These are phyloP conservation scores for Nematocida sp. DNA, from an alignment of 371 early-diverging fungal species.

Conservation along the genomic window DNA sequence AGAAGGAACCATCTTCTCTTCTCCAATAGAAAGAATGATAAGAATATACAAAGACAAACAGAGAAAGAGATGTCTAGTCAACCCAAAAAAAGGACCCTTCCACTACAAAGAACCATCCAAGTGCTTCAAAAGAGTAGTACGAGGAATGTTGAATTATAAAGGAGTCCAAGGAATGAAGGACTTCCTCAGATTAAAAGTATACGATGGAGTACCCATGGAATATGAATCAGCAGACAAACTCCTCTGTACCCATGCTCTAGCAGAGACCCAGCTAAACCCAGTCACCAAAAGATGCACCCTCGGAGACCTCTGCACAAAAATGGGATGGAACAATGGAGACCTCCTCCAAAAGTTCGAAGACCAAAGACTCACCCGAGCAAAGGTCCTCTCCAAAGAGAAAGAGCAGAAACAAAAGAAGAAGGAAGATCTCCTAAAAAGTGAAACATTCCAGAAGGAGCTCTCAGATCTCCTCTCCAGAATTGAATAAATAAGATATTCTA, in stretches of 20 bases:
- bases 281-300: conserved; percentile 89
- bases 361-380: conserved; percentile 37
- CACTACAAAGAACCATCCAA: conserved; percentile 94
- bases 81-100: conserved; percentile 94
- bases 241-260: conserved; percentile 89
- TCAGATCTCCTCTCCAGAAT: conserved; percentile 38
- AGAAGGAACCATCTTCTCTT: conserved; percentile 92
- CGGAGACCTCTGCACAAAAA: conserved; percentile 83
- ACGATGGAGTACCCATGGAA: conserved; percentile 95
- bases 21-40: conserved; percentile 85
- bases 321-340: conserved; percentile 91
- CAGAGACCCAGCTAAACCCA: conserved; percentile 86
- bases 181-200: conserved; percentile 88
- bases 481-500: too few relatives aligned
- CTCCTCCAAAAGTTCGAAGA: conserved; percentile 65
- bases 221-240: conserved; percentile 88
- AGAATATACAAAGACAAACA: conserved; percentile 87
- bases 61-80: conserved; percentile 93
- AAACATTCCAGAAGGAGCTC: conserved; percentile 56
- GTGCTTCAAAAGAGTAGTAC: conserved; percentile 90
- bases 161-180: conserved; percentile 92
- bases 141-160: conserved; percentile 97
- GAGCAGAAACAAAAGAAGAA: conserved; percentile 50
- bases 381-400: conserved; percentile 30
- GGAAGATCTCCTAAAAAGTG: conserved; percentile 18